Evolutionary conservation across 371 early-diverging fungal species (phyloP).

Genomic region (Mortierella sp.): DNA sequence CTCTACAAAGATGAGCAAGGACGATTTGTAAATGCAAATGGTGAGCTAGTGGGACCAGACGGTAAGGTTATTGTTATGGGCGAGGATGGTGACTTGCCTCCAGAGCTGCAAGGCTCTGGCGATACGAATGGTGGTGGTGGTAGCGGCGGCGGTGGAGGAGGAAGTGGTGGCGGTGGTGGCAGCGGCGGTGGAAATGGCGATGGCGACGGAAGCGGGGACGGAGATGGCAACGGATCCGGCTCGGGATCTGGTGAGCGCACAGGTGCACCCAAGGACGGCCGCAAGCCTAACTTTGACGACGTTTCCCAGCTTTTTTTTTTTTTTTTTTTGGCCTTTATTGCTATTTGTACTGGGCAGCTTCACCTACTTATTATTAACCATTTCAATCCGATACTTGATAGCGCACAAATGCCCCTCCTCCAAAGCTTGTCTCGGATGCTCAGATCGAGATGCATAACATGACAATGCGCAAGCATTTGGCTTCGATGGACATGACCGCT

Average conservation of each 20-base stretch:
- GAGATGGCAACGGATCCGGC: constrained; percentile 56
- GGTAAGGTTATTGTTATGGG: constrained; percentile 29
- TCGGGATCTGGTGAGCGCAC: constrained; percentile 57
- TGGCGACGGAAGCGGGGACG: constrained; percentile 52
- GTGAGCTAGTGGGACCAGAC: constrained; percentile 45
- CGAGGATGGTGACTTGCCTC: constrained; percentile 33
- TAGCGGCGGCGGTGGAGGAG: constrained; percentile 58
- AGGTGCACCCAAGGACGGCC: constrained; percentile 67
- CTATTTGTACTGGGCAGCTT: not conserved
- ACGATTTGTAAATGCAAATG: constrained; percentile 40
- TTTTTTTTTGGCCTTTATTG: not conserved
- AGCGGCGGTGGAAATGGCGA: constrained; percentile 57
- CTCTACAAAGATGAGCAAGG: constrained; percentile 74
- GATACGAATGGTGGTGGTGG: constrained; percentile 13
- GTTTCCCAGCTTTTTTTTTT: constrained; percentile 69
- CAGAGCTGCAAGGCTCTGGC: constrained; percentile 28
- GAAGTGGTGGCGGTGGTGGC: constrained; percentile 59
- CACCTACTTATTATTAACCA: not conserved
- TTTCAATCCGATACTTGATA: constrained; percentile 7
- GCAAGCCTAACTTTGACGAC: constrained; percentile 78
- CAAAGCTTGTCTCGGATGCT: constrained; percentile 53
- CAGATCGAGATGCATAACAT: constrained; percentile 75
- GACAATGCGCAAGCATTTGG: constrained; percentile 73
- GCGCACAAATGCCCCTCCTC: constrained; percentile 58
- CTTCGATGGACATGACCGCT: constrained; percentile 78